Base-by-base conservation (phyloP, 116 monocot genomes). In the Dioscorea cayenensis region DNA sequence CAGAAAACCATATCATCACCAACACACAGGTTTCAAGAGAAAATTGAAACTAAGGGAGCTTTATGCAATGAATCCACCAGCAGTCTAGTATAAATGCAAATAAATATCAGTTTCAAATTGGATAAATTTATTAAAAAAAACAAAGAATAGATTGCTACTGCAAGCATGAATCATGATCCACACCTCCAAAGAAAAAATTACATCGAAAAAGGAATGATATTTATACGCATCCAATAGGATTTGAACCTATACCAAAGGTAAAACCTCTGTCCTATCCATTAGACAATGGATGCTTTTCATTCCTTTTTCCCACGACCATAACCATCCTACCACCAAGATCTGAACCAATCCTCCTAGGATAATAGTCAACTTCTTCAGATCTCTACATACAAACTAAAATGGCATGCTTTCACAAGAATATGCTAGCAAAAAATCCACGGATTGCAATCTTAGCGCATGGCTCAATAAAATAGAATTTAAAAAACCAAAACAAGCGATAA, bases 211-310 rank as follows among this genome's bases (percentile, higher is more conserved):
- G 62, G 62, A 62, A 62, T 62, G 62, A 23, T 11, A 4, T 22
- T 5, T 23, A 12, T 20, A 51, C 20, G 73, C 50, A 35, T 74
- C 73, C 73, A 74, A 74, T 66, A 74, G 73, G 73, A 64, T 50
- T 74, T 32, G 50, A 74, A 65, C 73, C 73, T 74, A 74, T 74
- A 74, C 28, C 64, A 64, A 74, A 74, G 73, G 73, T 51, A 74
- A 19, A 35, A 62, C 73, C 43, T 74, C 49, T 65, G 65, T 73
- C 73, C 73, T 74, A 66, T 29, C 65, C 51, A 51, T 74, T 74
- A 50, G 65, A 66, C 65, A 74, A 74, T 74, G 65, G 73, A 66
- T 35, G 65, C 73, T 66, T 64, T 29, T 51, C 65, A 74, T 74
- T 66, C 65, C 65, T 11, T 23, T 62, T 11, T 62, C 23, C 23